phyloP scores from a whole-genome alignment of 2,329 filamentous ascomycete genomes.

The Claviceps maximensis region DNA sequence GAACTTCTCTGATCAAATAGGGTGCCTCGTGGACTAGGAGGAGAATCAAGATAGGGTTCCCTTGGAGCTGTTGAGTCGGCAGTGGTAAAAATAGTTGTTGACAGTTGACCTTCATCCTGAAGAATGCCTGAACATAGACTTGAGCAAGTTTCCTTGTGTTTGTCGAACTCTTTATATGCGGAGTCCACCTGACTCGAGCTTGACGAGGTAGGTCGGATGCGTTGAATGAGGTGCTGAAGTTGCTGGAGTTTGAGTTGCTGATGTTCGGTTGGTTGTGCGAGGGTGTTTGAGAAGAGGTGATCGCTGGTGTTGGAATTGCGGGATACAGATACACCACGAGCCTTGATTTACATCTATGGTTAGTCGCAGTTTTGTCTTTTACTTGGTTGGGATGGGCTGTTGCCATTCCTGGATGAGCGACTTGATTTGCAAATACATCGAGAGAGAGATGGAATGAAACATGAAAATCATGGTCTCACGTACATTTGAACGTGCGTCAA shows the following conservation, averaged over 20 bases:
- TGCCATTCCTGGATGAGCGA: neutral
- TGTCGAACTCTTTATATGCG: conserved; percentile 31
- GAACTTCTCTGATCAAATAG: conserved; percentile 24
- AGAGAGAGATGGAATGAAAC: neutral
- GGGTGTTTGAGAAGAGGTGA: conserved; percentile 11
- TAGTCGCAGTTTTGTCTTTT: neutral
- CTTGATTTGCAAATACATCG: neutral
- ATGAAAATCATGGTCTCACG: neutral
- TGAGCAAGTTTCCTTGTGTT: conserved; percentile 26
- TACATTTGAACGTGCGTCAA: neutral
- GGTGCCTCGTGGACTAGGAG: conserved; percentile 15
- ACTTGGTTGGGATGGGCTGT: too few relatives aligned
- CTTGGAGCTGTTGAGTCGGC: conserved; percentile 14
- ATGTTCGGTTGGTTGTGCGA: conserved; percentile 15
- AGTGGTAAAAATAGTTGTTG: conserved; percentile 9
- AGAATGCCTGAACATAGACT: conserved; percentile 27
- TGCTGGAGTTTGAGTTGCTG: conserved; percentile 22
- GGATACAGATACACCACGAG: neutral
- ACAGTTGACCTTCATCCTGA: conserved; percentile 24
- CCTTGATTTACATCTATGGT: neutral
- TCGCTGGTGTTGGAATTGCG: conserved; percentile 16
- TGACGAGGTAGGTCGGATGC: conserved; percentile 21
- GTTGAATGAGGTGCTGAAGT: conserved; percentile 21
- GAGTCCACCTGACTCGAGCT: conserved; percentile 27
- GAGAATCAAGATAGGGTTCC: conserved; percentile 19